These are phyloP conservation scores for Chaetomium sp. DNA, from an alignment of 2,329 filamentous ascomycete species.

Conservation along the genomic window DNA sequence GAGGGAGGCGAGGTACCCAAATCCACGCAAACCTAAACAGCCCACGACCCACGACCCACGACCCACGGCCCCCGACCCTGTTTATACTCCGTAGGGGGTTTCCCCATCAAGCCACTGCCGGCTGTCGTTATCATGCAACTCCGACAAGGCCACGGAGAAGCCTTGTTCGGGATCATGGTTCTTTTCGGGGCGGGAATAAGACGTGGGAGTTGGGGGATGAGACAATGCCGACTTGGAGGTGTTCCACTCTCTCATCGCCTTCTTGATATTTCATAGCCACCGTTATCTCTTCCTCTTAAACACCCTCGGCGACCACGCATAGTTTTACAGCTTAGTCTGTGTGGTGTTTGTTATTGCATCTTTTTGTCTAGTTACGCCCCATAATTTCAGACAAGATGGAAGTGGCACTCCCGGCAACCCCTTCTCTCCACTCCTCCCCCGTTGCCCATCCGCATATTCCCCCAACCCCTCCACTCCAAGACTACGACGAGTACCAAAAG, in stretches of 20 bases:
- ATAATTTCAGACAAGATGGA: slow-evolving; percentile 19
- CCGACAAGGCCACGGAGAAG: slow-evolving; percentile 21
- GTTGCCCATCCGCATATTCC: slow-evolving; percentile 1
- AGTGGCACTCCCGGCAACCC: slow-evolving; percentile 3
- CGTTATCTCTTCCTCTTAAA: not conserved
- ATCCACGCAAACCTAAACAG: not conserved
- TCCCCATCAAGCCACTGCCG: slow-evolving; percentile 16
- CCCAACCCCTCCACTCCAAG: slow-evolving; percentile 21
- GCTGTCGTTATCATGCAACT: slow-evolving; percentile 21
- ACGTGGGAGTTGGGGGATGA: not conserved
- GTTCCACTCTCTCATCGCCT: not conserved
- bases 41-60: not conserved
- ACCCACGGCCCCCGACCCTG: not conserved
- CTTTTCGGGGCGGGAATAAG: not conserved
- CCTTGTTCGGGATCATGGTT: slow-evolving; percentile 12
- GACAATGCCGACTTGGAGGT: not conserved
- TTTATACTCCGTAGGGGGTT: not conserved
- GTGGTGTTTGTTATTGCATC: not conserved
- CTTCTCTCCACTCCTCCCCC: not conserved
- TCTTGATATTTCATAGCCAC: not conserved
- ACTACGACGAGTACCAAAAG: slow-evolving; percentile 23
- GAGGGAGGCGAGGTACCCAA: not conserved
- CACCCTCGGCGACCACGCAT: not conserved
- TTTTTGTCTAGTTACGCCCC: not conserved
- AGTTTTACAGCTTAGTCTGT: not conserved